phyloP scores from a whole-genome alignment of 768 basidiomycete genomes.

The Mycena olivaceomarginata region DNA sequence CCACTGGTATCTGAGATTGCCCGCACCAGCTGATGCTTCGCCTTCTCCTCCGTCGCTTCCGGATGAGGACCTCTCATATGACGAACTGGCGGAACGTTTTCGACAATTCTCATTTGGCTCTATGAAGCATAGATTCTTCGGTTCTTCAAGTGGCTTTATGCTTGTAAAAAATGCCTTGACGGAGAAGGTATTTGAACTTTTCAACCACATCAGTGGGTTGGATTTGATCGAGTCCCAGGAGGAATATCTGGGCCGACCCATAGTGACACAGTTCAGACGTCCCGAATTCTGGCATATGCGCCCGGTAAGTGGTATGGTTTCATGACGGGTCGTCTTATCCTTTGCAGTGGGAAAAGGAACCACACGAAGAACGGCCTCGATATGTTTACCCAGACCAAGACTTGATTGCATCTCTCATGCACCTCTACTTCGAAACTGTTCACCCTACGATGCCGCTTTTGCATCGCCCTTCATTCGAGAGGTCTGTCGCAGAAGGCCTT shows the following conservation, averaged over 20 bases:
- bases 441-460: conserved; percentile 75
- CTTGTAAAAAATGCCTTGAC: conserved; percentile 64
- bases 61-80: conserved; percentile 56
- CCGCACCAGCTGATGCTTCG: conserved; percentile 25
- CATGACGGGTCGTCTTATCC: not conserved
- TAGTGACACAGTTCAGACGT: conserved; percentile 27
- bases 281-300: conserved; percentile 47
- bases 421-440: conserved; percentile 74
- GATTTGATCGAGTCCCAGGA: conserved; percentile 22
- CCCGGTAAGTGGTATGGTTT: conserved; percentile 20
- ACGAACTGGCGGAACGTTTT: conserved; percentile 57
- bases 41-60: conserved; percentile 35
- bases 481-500: conserved; percentile 64
- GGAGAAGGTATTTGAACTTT: conserved; percentile 57
- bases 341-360: conserved; percentile 61
- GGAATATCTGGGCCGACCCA: conserved; percentile 35
- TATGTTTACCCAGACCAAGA: conserved; percentile 71
- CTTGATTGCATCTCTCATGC: conserved; percentile 69
- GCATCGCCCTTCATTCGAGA: conserved; percentile 80
- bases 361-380: conserved; percentile 47
- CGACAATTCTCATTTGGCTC: conserved; percentile 52
- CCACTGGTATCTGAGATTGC: not conserved
- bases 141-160: conserved; percentile 65
- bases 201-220: not conserved
- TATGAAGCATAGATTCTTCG: conserved; percentile 62